Conservation (phyloP, 2,329 filamentous ascomycete species). For the Colletotrichum scovillei region DNA sequence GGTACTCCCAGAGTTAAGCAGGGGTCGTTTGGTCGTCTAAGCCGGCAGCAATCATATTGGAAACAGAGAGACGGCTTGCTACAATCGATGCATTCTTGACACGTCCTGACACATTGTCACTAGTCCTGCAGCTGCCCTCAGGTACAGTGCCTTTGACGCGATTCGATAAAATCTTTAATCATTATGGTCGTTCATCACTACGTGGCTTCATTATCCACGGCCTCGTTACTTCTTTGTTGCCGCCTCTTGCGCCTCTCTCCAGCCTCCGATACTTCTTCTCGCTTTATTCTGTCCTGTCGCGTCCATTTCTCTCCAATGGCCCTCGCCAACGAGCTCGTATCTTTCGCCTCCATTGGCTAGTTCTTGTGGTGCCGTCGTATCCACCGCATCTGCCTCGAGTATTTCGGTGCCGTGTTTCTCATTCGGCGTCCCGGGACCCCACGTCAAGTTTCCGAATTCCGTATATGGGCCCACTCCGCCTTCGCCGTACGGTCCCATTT, state of each 20-base stretch:
- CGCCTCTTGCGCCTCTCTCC: conserved; percentile 16
- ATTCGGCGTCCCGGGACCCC: conserved; percentile 17
- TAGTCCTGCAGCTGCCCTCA: background rate
- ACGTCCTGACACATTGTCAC: background rate
- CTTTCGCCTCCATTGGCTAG: conserved; percentile 40
- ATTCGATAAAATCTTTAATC: background rate
- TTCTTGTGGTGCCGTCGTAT: conserved; percentile 39
- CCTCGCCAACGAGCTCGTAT: conserved; percentile 50
- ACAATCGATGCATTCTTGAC: background rate
- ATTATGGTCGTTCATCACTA: conserved; percentile 15
- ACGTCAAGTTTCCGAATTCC: conserved; percentile 1
- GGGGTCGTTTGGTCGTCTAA: too few species aligned
- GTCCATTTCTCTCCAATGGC: conserved; percentile 39
- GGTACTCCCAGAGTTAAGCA: too few species aligned
- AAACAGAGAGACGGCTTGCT: background rate
- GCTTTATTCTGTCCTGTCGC: conserved; percentile 26
- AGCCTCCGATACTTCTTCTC: conserved; percentile 28
- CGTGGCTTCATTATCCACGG: background rate
- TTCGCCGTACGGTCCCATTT: conserved; percentile 40
- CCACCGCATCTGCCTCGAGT: conserved; percentile 38
- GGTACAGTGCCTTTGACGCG: too few species aligned
- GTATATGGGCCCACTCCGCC: conserved; percentile 37
- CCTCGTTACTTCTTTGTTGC: background rate
- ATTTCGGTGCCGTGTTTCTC: conserved; percentile 15
- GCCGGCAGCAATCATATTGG: too few species aligned